A percentile compares a stretch with the other conserved stretches of the same genome.
Conservation (phyloP, 208 protist genomes). For the Vickermania ingenoplastis region DNA sequence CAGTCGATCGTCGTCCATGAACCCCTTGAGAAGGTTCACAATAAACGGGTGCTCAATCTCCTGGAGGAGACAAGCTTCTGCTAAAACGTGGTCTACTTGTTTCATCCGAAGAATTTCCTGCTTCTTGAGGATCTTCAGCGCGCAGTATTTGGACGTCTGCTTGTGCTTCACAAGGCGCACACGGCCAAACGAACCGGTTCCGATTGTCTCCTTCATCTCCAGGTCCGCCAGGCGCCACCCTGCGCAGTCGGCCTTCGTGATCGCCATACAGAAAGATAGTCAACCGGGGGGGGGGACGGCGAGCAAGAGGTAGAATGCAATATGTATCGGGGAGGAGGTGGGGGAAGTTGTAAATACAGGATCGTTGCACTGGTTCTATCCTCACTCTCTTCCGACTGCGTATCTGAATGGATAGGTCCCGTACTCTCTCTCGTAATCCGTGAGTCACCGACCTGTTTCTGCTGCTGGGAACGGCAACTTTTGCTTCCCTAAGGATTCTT, state of each 20-base stretch:
- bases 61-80: constrained; percentile 91
- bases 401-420: too few species aligned
- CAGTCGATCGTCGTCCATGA: constrained; percentile 91
- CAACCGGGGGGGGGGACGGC: too few species aligned
- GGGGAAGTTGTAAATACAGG: too few species aligned
- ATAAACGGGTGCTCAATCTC: constrained; percentile 92
- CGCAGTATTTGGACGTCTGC: constrained; percentile 64
- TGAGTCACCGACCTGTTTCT: too few species aligned
- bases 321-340: too few species aligned
- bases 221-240: constrained; percentile 86
- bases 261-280: background rate
- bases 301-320: too few species aligned
- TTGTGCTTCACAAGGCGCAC: constrained; percentile 90
- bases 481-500: too few species aligned
- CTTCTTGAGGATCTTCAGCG: constrained; percentile 89
- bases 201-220: constrained; percentile 84
- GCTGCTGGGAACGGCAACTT: too few species aligned
- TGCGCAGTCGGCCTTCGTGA: constrained; percentile 43
- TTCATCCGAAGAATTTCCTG: constrained; percentile 87
- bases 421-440: too few species aligned
- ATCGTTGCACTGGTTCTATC: too few species aligned
- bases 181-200: constrained; percentile 92
- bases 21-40: constrained; percentile 92
- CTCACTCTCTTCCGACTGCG: too few species aligned
- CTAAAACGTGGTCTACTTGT: constrained; percentile 87